Evolutionary conservation across 352 stramenopile genomes (phyloP).

Genomic region (Pythium dissotocum): DNA sequence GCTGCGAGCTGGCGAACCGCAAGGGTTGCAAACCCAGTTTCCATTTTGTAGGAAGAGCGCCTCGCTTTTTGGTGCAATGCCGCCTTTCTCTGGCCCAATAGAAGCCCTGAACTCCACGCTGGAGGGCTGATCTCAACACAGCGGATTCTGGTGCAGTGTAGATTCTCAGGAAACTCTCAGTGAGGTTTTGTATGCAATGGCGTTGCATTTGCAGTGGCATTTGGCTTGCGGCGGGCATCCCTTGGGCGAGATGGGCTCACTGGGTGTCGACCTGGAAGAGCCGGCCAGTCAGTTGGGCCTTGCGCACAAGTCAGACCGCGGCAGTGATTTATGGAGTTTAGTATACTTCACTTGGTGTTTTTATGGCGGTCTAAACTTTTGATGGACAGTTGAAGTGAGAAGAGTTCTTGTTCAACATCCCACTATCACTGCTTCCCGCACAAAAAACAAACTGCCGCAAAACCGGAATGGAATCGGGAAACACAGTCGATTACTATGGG

Average conservation of each 20-base stretch:
- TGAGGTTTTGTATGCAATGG: background rate
- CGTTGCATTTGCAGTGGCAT: too few relatives aligned
- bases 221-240: background rate
- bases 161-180: background rate
- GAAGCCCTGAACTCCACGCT: background rate
- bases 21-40: background rate
- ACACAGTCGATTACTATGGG: background rate
- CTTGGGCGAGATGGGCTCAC: background rate
- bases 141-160: background rate
- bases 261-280: background rate
- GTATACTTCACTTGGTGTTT: background rate
- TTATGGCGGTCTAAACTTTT: background rate
- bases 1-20: too few relatives aligned
- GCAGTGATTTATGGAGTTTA: background rate
- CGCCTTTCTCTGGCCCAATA: background rate
- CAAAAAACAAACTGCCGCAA: constrained; percentile 1
- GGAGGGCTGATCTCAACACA: background rate
- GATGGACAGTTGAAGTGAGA: background rate
- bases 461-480: background rate
- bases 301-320: background rate
- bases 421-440: constrained; percentile 6
- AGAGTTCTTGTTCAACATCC: constrained; percentile 6
- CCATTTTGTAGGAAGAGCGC: background rate
- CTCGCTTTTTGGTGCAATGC: background rate
- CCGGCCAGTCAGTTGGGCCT: background rate